Base-by-base conservation (phyloP, 2,329 filamentous ascomycete genomes). In the Paraphaeosphaeria minitans region DNA sequence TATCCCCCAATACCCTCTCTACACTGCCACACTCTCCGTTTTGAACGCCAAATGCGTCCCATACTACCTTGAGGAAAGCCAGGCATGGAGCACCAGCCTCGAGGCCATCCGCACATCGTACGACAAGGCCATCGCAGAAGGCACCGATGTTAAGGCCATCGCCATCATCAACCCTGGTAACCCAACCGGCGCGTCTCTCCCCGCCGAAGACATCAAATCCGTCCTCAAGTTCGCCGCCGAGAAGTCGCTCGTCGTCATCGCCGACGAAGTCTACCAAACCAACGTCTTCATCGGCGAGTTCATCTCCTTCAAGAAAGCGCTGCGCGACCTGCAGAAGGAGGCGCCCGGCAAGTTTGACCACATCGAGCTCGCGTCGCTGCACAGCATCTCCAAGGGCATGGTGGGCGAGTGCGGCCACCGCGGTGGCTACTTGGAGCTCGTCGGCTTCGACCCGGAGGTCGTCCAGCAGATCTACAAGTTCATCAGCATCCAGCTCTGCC, bases 131-230 rank as follows among this genome's bases (percentile, higher is more conserved):
- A 87, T 89, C 75, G 80, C 82, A 54, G 85, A 91, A 53, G 93
- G 93, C 62, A 89, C 88, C 60, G 93, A 98, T 68, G 91, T 97
- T 55, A 92, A 93, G 70, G 91, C 92, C 68, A 93, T 99, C 68
- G 94, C 95, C 66, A 89, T 99, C 70, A 99, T 99, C 83, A 99
- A 99, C 84, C 95, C 95, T 0, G 95, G 95, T 59, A 99, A 99
- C 81, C 95, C 95, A 3, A 99, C 95, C 2, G 95, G 95, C 66
- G 92, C 93, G 52, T 95, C 89, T 54, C 85, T 99, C 19, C 83
- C 89, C 37, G 85, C 90, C 65, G 84, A 87, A 21, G 92, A 97
- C 72, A 88, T 99, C 77, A 87, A 89, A 71, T 84, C 85, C 53
- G 91, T 98, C n/a, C 85, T 98, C 66, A 87, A 95, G 64, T 90